Conservation (phyloP, 352 stramenopile species). For the Phytophthora pini region DNA sequence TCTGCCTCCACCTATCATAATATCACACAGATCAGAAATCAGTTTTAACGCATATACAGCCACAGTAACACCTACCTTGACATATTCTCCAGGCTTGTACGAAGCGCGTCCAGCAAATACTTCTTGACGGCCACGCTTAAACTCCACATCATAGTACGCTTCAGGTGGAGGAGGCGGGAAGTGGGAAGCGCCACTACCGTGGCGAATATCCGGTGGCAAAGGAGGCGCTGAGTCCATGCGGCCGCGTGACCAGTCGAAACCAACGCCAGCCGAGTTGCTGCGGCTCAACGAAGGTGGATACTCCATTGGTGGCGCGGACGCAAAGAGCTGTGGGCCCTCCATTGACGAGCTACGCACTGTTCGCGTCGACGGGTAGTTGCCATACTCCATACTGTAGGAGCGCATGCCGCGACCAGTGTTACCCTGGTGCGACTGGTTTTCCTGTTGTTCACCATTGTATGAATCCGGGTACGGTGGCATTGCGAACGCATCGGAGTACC, state of each 20-base stretch:
- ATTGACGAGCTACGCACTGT: conserved; percentile 80
- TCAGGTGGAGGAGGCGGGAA: conserved; percentile 72
- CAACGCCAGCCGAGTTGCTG: conserved; percentile 64
- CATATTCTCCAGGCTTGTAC: conserved; percentile 93
- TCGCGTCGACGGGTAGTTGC: conserved; percentile 56
- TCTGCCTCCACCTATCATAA: conserved; percentile 95
- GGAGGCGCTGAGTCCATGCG: conserved; percentile 55
- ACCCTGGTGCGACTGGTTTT: conserved; percentile 52
- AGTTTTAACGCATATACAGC: background rate
- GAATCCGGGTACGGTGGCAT: conserved; percentile 69
- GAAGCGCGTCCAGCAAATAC: conserved; percentile 90
- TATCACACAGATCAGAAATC: conserved; percentile 5
- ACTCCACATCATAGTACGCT: conserved; percentile 95
- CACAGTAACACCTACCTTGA: conserved; percentile 74
- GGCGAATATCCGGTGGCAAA: conserved; percentile 63
- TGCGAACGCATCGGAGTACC: conserved; percentile 78
- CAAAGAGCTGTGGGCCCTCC: conserved; percentile 72
- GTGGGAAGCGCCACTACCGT: conserved; percentile 27
- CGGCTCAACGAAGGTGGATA: conserved; percentile 63
- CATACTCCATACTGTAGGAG: conserved; percentile 83
- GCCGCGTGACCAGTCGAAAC: conserved; percentile 69
- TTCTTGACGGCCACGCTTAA: conserved; percentile 93
- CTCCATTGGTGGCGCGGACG: conserved; percentile 46
- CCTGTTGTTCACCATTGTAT: conserved; percentile 53
- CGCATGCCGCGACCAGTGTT: conserved; percentile 63